phyloP scores from a whole-genome alignment of 2,329 filamentous ascomycete species.

The Neofusicoccum ribis region DNA sequence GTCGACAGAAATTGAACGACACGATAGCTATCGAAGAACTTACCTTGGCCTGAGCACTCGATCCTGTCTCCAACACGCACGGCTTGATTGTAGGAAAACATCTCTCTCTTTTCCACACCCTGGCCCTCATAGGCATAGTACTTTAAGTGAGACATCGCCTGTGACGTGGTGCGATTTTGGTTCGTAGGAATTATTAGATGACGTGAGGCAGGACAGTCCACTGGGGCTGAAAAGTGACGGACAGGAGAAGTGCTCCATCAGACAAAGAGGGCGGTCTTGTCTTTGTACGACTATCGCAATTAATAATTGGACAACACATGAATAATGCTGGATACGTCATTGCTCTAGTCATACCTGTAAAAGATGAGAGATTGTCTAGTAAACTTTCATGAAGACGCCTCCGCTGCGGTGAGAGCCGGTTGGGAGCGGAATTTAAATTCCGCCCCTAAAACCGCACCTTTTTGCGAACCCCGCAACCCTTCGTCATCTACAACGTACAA shows the following conservation, averaged over 20 bases:
- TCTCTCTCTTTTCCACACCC: constrained; percentile 37
- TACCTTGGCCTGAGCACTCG: constrained; percentile 40
- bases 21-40: not conserved
- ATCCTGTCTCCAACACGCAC: constrained; percentile 37
- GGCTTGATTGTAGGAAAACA: constrained; percentile 36
- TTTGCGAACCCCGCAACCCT: not conserved
- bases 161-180: too few relatives aligned
- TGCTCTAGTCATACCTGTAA: too few relatives aligned
- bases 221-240: too few relatives aligned
- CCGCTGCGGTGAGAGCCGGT: too few relatives aligned
- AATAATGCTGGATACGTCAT: not conserved
- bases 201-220: too few relatives aligned
- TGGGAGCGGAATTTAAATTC: constrained; percentile 9
- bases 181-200: too few relatives aligned
- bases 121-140: constrained; percentile 44
- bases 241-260: too few relatives aligned
- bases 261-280: too few relatives aligned
- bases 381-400: not conserved
- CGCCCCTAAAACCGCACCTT: not conserved
- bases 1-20: not conserved
- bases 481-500: not conserved
- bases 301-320: too few relatives aligned
- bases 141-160: constrained; percentile 24
- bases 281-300: too few relatives aligned
- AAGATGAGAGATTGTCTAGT: too few relatives aligned